phyloP scores from a whole-genome alignment of 352 stramenopile species.

The Achlya hypogyna region DNA sequence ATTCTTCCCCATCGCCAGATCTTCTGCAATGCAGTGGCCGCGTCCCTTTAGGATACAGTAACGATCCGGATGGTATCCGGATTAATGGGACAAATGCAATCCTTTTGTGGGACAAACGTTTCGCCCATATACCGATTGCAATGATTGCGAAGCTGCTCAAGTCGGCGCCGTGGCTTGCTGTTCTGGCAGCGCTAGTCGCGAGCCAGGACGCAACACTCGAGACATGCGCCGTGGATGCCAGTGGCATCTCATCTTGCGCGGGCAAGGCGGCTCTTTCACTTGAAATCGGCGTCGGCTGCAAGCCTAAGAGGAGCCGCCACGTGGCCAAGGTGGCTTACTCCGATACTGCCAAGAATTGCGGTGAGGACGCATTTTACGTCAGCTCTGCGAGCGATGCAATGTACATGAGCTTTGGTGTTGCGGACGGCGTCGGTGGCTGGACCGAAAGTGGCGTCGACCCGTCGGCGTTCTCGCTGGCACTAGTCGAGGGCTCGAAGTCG shows the following conservation, averaged over 20 bases:
- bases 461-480: conserved; percentile 8
- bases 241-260: not conserved
- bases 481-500: conserved; percentile 2
- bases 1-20: conserved; percentile 57
- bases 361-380: conserved; percentile 10
- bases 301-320: conserved; percentile 8
- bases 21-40: too few species aligned
- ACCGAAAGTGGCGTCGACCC: conserved; percentile 10
- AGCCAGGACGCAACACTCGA: not conserved
- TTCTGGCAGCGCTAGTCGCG: too few species aligned
- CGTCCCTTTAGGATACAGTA: too few species aligned
- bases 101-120: too few species aligned
- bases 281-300: conserved; percentile 8
- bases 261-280: not conserved
- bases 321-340: not conserved
- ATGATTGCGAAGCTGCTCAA: too few species aligned
- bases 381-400: not conserved
- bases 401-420: conserved; percentile 10
- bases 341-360: conserved; percentile 2
- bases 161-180: too few species aligned
- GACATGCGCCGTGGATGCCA: not conserved
- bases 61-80: too few species aligned
- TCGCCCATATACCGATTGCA: too few species aligned
- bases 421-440: conserved; percentile 11
- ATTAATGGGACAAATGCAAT: too few species aligned